Percentiles rank a stretch among this genome's conserved stretches.
Conservation (phyloP, 495 filamentous ascomycete species). For the Cairneyella variabilis region DNA sequence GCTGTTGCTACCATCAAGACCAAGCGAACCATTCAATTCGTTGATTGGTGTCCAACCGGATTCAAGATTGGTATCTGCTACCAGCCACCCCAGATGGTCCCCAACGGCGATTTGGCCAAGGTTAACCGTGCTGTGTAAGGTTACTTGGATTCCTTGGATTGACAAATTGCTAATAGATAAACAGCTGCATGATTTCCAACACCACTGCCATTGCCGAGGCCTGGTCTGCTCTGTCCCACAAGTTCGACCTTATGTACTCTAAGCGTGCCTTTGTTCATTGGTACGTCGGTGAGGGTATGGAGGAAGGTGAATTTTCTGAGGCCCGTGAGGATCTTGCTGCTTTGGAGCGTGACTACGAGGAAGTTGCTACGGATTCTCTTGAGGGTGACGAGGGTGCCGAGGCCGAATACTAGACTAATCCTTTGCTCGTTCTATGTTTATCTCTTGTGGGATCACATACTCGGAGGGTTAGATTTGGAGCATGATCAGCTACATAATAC, state of each 20-base stretch:
- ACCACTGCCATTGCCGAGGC: conserved; percentile 98
- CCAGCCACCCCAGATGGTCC: conserved; percentile 91
- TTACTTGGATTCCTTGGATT: neutral
- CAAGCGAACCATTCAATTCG: conserved; percentile 97
- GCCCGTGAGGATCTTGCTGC: conserved; percentile 97
- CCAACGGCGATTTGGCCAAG: conserved; percentile 94
- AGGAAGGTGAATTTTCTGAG: conserved; percentile 99
- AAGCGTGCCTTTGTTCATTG: conserved; percentile 99
- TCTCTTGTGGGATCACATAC: conserved; percentile 26
- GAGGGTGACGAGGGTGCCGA: conserved; percentile 85
- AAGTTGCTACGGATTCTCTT: conserved; percentile 93
- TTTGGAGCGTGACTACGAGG: conserved; percentile 98
- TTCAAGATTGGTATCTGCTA: conserved; percentile 99
- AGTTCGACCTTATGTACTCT: conserved; percentile 99
- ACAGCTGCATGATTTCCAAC: conserved; percentile 97
- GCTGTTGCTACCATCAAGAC: conserved; percentile 96
- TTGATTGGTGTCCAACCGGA: conserved; percentile 99
- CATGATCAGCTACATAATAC: conserved; percentile 23
- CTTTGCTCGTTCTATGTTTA: conserved; percentile 16
- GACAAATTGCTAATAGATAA: conserved; percentile 9
- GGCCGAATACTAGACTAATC: conserved; percentile 80
- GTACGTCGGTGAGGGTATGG: conserved; percentile 99
- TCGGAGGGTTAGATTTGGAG: conserved; percentile 27
- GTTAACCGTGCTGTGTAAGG: conserved; percentile 96
- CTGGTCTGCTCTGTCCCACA: conserved; percentile 94